Conservation (phyloP, 164 flowering plant genomes). For the Hamamelis virginiana region DNA sequence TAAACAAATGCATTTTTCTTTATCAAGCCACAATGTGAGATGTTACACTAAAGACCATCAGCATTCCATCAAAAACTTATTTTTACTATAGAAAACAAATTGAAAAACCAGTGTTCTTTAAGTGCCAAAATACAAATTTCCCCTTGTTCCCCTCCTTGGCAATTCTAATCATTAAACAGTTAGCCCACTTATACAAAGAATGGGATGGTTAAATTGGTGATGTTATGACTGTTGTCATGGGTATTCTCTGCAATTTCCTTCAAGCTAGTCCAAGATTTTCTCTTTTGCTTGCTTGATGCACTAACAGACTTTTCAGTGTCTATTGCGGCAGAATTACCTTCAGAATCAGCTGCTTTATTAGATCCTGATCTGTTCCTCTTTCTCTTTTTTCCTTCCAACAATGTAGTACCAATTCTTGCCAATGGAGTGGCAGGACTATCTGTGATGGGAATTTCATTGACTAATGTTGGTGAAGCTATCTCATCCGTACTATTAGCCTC, state of each 20-base stretch:
- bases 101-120: too few relatives aligned
- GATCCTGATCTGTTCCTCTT: constrained; percentile 41
- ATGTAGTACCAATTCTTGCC: constrained; percentile 12
- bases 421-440: constrained; percentile 40
- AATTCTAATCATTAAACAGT: too few relatives aligned
- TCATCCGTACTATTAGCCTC: constrained; percentile 5
- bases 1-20: too few relatives aligned
- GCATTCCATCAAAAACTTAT: too few relatives aligned
- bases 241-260: constrained; percentile 55
- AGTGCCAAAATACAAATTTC: too few relatives aligned
- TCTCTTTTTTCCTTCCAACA: constrained; percentile 45
- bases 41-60: too few relatives aligned
- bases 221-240: constrained; percentile 14
- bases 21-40: too few relatives aligned
- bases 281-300: constrained; percentile 39
- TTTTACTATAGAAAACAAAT: too few relatives aligned
- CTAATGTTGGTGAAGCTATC: constrained; percentile 10
- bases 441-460: constrained; percentile 5
- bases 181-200: constrained; percentile 31
- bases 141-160: too few relatives aligned
- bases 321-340: constrained; percentile 14
- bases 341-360: constrained; percentile 33
- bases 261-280: constrained; percentile 59
- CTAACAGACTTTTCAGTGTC: constrained; percentile 23
- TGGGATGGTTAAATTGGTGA: constrained; percentile 43